phyloP scores from a whole-genome alignment of 2,329 filamentous ascomycete genomes.

The Fusarium mundagurra region DNA sequence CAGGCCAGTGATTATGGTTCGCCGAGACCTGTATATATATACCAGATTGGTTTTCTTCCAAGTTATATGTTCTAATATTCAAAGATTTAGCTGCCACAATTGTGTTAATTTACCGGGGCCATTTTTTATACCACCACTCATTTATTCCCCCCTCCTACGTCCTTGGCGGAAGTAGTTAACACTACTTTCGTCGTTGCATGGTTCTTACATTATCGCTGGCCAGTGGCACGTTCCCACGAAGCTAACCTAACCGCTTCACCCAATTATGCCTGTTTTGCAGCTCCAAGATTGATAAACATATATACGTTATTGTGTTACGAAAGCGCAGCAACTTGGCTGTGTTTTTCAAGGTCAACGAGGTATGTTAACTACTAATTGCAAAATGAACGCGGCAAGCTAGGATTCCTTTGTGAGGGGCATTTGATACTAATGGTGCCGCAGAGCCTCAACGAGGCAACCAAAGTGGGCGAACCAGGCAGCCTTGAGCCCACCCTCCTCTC shows the following conservation, averaged over 20 bases:
- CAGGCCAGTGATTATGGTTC: too few relatives aligned
- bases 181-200: background rate
- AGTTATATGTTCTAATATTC: background rate
- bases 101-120: background rate
- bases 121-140: background rate
- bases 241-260: background rate
- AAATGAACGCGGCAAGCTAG: background rate
- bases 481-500: background rate
- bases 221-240: constrained; percentile 3
- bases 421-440: background rate
- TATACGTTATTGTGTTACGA: background rate
- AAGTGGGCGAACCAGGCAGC: constrained; percentile 7
- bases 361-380: background rate
- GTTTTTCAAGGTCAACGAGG: background rate
- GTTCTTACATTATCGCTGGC: background rate
- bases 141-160: background rate
- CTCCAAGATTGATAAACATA: background rate
- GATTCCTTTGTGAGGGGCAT: background rate
- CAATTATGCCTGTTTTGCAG: background rate
- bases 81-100: background rate
- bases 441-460: constrained; percentile 7
- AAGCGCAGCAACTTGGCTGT: background rate
- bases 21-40: background rate
- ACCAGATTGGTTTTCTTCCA: background rate
- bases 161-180: background rate